Evolutionary conservation across 176 grass and related monocot genomes (phyloP).

Genomic region (Triticum urartu): DNA sequence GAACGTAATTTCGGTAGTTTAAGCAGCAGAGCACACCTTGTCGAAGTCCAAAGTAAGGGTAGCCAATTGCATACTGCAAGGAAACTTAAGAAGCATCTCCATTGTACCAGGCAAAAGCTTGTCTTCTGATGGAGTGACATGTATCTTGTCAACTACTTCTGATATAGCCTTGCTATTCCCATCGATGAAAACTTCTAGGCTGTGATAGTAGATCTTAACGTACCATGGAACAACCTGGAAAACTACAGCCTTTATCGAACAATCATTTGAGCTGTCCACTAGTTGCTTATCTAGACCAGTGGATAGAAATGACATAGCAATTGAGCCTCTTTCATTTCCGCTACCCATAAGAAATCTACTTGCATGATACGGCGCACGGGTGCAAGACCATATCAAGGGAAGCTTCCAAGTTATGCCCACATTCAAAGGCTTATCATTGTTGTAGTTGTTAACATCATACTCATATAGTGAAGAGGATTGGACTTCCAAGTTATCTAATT

Average conservation of each 20-base stretch:
- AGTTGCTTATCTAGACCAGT: conserved; percentile 50
- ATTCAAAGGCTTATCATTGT: conserved; percentile 67
- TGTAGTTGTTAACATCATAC: conserved; percentile 69
- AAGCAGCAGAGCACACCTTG: conserved; percentile 66
- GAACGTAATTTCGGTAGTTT: neutral
- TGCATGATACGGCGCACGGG: conserved; percentile 63
- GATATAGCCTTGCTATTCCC: conserved; percentile 57
- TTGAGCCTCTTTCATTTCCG: conserved; percentile 94
- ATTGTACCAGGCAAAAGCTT: conserved; percentile 85
- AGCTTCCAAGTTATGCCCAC: conserved; percentile 80
- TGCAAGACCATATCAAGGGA: conserved; percentile 60
- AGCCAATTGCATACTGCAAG: conserved; percentile 72
- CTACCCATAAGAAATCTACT: conserved; percentile 98
- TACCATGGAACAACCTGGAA: conserved; percentile 99
- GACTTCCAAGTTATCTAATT: conserved; percentile 33
- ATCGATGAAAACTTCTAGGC: conserved; percentile 77
- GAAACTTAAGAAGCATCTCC: conserved; percentile 73
- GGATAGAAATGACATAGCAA: conserved; percentile 85
- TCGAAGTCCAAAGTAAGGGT: conserved; percentile 88
- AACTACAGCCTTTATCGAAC: conserved; percentile 62
- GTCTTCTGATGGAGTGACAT: conserved; percentile 91
- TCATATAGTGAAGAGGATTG: conserved; percentile 61
- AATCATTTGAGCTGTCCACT: conserved; percentile 48
- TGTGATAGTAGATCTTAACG: conserved; percentile 97
- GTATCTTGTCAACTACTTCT: conserved; percentile 80